Evolutionary conservation across 2,329 filamentous ascomycete species (phyloP), one percentile per base, ranked within the genome.

Genomic region (Pestalotiopsis sp.): DNA sequence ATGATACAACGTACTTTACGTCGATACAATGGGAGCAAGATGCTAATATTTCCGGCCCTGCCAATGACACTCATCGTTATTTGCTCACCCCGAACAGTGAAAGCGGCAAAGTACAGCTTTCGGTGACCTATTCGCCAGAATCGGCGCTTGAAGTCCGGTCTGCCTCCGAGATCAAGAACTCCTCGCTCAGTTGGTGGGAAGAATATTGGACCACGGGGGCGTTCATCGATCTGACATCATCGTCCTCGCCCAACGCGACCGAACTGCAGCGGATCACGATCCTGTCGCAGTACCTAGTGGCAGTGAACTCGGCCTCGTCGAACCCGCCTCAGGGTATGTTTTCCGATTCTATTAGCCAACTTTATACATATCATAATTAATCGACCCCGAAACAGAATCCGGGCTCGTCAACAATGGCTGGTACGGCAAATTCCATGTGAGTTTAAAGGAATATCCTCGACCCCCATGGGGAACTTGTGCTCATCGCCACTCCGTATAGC

Each of bases 341-440:
- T 17, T 9, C 31, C 31, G 6, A 36, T 36, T 7, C 7, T 3
- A 31, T 7, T 14, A n/a, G 17, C 14, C 12, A 20, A 52, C 2
- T 63, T 67, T 2, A 14, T n/a, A 13, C 25, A 3, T 7, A 31
- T 36, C 3, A 9, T 25, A 57, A 41, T 2, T 45, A 9, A 68
- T 64, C 67, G 52, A 67, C 27, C 61, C n/a, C 5, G n/a, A 36
- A 57, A 45, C 60, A 73, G 69, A 75, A 67, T 74, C 72, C 60
- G 71, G 73, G 69, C 78, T 87, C 6, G 83, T 85, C 12, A 87
- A 87, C 71, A 86, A 88, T 73, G 83, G 85, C 23, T 88, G 86
- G 85, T 86, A 86, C 69, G 86, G 86, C 14, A 88, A 88, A 67
- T 87, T 87, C 70, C 86, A 87, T 69, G 78, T 79, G 72, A 74